These are phyloP conservation scores for Penicillium bialowiezense DNA, from an alignment of 495 filamentous ascomycete species.

Conservation along the genomic window DNA sequence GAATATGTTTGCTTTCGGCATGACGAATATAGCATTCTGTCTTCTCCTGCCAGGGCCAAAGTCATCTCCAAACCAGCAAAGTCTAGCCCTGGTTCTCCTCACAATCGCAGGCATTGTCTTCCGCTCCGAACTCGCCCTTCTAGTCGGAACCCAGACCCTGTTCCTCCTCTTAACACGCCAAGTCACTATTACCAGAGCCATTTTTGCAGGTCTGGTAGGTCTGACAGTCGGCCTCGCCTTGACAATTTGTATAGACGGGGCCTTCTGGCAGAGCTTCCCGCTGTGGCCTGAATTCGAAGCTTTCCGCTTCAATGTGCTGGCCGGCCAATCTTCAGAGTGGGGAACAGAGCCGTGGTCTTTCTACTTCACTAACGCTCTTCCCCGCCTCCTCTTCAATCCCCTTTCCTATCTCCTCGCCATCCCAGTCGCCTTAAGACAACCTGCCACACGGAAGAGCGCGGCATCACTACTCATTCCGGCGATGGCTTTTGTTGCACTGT, in stretches of 20 bases:
- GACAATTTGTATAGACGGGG: conserved; percentile 56
- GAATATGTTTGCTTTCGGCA: conserved; percentile 93
- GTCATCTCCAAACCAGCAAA: conserved; percentile 36
- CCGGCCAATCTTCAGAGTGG: conserved; percentile 71
- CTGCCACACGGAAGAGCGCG: conserved; percentile 44
- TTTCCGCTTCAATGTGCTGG: conserved; percentile 87
- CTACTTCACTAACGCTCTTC: conserved; percentile 81
- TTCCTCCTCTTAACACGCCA: conserved; percentile 53
- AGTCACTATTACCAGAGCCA: conserved; percentile 56
- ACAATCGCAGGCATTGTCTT: conserved; percentile 84
- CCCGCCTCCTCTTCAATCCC: conserved; percentile 81
- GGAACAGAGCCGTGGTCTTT: conserved; percentile 79
- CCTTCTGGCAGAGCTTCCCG: conserved; percentile 79
- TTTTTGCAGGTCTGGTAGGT: conserved; percentile 67
- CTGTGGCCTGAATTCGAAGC: conserved; percentile 89
- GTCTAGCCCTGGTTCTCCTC: conserved; percentile 65
- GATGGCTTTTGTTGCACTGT: conserved; percentile 70
- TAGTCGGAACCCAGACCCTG: conserved; percentile 55
- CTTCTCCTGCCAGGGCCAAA: conserved; percentile 59
- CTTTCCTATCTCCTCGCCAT: conserved; percentile 59
- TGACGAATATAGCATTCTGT: conserved; percentile 71
- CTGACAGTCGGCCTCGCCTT: conserved; percentile 62
- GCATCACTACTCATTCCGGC: conserved; percentile 61
- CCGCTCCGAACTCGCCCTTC: conserved; percentile 82
- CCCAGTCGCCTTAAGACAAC: conserved; percentile 58